Evolutionary conservation across 495 filamentous ascomycete species (phyloP).

Genomic region (Talaromyces proteolyticus): DNA sequence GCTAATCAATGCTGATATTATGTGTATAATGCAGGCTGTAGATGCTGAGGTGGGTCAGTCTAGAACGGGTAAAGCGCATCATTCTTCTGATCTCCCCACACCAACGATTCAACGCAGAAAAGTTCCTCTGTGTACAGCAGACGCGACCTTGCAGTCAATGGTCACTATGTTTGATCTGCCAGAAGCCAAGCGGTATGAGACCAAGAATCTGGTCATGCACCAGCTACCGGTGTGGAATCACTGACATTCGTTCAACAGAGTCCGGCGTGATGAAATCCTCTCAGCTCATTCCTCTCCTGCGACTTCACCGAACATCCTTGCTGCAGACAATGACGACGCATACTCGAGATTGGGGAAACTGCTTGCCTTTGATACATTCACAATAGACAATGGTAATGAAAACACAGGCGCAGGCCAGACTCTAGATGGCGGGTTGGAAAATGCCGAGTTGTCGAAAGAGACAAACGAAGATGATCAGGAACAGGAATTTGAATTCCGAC

Average conservation of each 20-base stretch:
- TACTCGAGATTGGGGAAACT: conserved; percentile 32
- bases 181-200: conserved; percentile 35
- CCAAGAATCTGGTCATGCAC: no score
- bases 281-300: conserved; percentile 27
- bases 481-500: conserved; percentile 42
- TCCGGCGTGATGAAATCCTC: conserved; percentile 37
- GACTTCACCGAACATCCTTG: conserved; percentile 21
- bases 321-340: conserved; percentile 22
- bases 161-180: conserved; percentile 35
- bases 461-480: conserved; percentile 27
- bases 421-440: no score
- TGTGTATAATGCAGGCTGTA: no score
- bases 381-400: background rate
- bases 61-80: background rate
- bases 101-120: no score
- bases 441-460: no score
- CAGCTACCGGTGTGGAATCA: no score
- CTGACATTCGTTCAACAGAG: conserved; percentile 19
- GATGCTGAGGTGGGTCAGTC: background rate
- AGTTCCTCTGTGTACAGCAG: no score
- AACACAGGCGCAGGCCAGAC: background rate
- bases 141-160: background rate
- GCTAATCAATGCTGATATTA: no score
- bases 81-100: no score
- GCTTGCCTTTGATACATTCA: conserved; percentile 28